A percentile compares a stretch with the other conserved stretches of the same genome.
Evolutionary conservation across 139 green algal species (phyloP).

Genomic region (Bryopsis sp.): DNA sequence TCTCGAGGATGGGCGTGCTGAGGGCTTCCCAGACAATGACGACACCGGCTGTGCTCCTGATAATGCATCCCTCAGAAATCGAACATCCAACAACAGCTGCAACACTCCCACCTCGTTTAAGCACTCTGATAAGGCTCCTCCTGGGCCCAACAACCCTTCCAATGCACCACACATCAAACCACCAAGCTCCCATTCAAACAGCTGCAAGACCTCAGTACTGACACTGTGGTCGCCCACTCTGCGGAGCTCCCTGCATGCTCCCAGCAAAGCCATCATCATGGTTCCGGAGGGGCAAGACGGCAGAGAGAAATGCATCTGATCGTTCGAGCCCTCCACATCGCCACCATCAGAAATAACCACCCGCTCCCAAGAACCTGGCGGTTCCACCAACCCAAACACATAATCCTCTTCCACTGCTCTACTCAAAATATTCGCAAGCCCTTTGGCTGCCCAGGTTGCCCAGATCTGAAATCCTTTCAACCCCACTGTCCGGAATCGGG

Average conservation of each 20-base stretch:
- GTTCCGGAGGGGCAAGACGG: background rate
- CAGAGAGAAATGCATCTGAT: background rate
- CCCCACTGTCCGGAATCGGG: too few species aligned
- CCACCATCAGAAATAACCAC: background rate
- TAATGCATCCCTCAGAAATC: constrained; percentile 63
- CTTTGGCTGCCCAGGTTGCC: too few species aligned
- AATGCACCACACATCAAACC: background rate
- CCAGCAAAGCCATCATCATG: background rate
- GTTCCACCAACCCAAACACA: too few species aligned
- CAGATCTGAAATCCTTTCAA: too few species aligned
- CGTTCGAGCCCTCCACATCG: background rate
- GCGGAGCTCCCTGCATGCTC: background rate
- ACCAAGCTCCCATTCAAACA: background rate
- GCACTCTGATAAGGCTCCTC: background rate
- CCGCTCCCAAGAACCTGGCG: background rate
- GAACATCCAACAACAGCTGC: constrained; percentile 85
- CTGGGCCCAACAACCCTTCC: background rate
- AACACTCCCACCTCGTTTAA: constrained; percentile 78
- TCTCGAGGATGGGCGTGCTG: background rate
- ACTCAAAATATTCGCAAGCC: too few species aligned
- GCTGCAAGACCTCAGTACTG: background rate
- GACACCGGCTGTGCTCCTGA: constrained; percentile 39
- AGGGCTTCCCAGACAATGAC: background rate
- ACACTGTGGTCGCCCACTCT: background rate
- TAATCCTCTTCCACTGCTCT: too few species aligned